Base-by-base conservation (phyloP, 306 rosid genomes). In the Albizia julibrissin region DNA sequence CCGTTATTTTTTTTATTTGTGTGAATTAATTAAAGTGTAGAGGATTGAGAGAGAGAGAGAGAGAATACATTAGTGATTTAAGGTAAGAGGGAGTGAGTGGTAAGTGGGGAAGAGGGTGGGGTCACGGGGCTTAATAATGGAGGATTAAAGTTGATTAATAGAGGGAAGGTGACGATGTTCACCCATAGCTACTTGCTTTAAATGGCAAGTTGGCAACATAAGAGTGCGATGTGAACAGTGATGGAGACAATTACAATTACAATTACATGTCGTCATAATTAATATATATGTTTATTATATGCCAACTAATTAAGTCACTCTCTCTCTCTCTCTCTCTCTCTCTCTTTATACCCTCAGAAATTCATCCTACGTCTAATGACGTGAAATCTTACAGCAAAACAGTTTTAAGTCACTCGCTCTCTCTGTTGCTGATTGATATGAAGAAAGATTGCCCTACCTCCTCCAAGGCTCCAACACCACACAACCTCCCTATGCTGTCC, bases 1-100 rank as follows among this genome's bases (percentile, higher is more conserved):
- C 1, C 5, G 0, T 3, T 7, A 5, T 7, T 5, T 34, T 34
- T 37, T 6, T 37, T 0, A 6, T 5, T 37, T 1, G 1, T 0
- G 40, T 37, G 8, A 6, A 37, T 37, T 37, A 37, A 1, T 37
- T 0, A 37, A 37, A 33, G 6, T 33, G 6, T 29, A 2, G 2
- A 29, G 31, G 31, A 29, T 29, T 29, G n/a, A n/a, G n/a, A 29
- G 1, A 29, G 1, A 33, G 16, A 10, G 16, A 44, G 50, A 44
- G 13, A 44, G 3, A 8, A 12, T 46, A 3, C 4, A 8, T 2
- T 44, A 13, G 49, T 44, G 18, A 4, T 46, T 14, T 14, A 47
- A 14, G 52, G 4, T 47, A 47, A 47, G 52, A 47, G 3, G 14
- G 52, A 47, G 14, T 47, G 52, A 47, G 16, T 14, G 59, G 59